Percentiles rank a stretch among this genome's conserved stretches.
Conservation (phyloP, 2,329 filamentous ascomycete genomes). For the Aplosporella prunicola region DNA sequence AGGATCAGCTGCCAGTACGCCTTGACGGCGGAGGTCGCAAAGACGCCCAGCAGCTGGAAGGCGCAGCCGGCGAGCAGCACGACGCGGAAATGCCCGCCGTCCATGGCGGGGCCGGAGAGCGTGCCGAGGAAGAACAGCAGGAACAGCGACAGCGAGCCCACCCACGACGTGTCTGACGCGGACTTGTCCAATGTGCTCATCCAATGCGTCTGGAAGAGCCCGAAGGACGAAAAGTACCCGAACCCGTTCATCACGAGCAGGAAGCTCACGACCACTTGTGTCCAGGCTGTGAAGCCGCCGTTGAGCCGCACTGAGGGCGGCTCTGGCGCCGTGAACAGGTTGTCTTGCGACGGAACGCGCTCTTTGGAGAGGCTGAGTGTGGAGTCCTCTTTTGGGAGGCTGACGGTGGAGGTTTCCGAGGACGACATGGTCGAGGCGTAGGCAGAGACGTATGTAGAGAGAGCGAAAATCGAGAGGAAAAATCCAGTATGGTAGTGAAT, state of each 20-base stretch:
- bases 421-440: no score
- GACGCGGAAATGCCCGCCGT: constrained; percentile 33
- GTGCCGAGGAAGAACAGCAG: constrained; percentile 35
- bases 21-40: constrained; percentile 34
- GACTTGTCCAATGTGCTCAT: constrained; percentile 18
- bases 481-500: no score
- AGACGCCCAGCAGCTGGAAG: constrained; percentile 32
- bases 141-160: constrained; percentile 39
- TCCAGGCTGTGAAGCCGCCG: constrained; percentile 8
- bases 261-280: constrained; percentile 14
- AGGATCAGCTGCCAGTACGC: constrained; percentile 41
- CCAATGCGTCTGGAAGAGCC: constrained; percentile 48
- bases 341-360: no score
- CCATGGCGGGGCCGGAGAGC: constrained; percentile 34
- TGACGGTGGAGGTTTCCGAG: no score
- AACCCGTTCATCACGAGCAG: constrained; percentile 19
- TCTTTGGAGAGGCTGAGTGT: no score
- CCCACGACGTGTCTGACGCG: constrained; percentile 39
- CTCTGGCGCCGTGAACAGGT: no score
- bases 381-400: no score
- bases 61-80: constrained; percentile 29
- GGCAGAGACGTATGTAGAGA: no score
- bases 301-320: constrained; percentile 1
- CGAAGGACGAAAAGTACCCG: constrained; percentile 45
- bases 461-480: no score